A percentile compares a stretch with the other conserved stretches of the same genome.
These are phyloP conservation scores for Mucor mucedo DNA, from an alignment of 371 early-diverging fungal genomes.

Conservation along the genomic window DNA sequence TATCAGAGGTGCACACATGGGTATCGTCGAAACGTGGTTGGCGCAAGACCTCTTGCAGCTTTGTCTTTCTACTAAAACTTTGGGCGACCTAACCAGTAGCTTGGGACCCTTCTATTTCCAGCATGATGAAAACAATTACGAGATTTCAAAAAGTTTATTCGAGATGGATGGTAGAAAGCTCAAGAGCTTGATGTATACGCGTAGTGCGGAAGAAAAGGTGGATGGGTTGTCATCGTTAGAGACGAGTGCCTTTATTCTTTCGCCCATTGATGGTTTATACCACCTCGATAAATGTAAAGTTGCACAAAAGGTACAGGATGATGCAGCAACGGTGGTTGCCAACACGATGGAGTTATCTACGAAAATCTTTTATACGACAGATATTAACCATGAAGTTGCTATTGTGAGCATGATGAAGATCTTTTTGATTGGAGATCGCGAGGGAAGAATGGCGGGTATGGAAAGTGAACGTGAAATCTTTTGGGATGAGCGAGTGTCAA, in stretches of 20 bases:
- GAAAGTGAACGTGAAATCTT: constrained; percentile 57
- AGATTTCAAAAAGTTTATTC: constrained; percentile 44
- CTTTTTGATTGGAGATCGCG: constrained; percentile 50
- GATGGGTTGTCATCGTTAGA: constrained; percentile 4
- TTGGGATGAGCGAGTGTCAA: constrained; percentile 48
- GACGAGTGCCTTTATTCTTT: constrained; percentile 50
- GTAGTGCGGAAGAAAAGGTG: background rate
- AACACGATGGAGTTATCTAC: constrained; percentile 46
- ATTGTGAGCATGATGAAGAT: constrained; percentile 59
- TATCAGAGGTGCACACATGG: constrained; percentile 17
- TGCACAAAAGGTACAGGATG: constrained; percentile 28
- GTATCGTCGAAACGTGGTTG: constrained; percentile 43
- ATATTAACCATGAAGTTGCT: constrained; percentile 43
- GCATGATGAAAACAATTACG: constrained; percentile 10
- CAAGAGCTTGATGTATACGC: constrained; percentile 34
- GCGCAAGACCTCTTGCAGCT: constrained; percentile 40
- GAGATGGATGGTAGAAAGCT: constrained; percentile 35
- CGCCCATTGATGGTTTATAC: constrained; percentile 61
- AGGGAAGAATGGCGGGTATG: constrained; percentile 37
- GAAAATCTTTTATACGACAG: constrained; percentile 23
- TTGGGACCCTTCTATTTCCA: constrained; percentile 37
- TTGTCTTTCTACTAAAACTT: constrained; percentile 27
- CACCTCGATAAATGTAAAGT: constrained; percentile 45
- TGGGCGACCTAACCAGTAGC: constrained; percentile 6
- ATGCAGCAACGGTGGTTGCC: constrained; percentile 40